Conservation (phyloP, 768 basidiomycete genomes). For the Agaricus sinodeliciosus region DNA sequence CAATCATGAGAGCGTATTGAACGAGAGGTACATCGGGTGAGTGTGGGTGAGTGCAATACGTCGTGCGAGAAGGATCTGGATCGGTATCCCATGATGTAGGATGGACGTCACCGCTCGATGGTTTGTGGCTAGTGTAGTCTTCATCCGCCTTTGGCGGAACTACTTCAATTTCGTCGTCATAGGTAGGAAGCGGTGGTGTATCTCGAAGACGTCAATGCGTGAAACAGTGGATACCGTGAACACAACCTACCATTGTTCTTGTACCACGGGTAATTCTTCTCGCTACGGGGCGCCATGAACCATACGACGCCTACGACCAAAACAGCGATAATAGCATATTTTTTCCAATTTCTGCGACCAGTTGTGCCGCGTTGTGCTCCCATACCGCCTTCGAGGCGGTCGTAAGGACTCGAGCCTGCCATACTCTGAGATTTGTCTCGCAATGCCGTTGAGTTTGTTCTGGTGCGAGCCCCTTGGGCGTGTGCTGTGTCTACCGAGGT, state of each 20-base stretch:
- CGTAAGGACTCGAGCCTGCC: conserved; percentile 33
- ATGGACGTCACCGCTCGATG: conserved; percentile 15
- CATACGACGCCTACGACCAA: conserved; percentile 56
- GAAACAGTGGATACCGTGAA: conserved; percentile 13
- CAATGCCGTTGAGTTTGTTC: neutral
- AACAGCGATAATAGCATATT: conserved; percentile 52
- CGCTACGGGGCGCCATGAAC: conserved; percentile 51
- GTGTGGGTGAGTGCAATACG: conserved; percentile 59
- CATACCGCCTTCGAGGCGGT: conserved; percentile 56
- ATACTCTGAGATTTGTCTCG: neutral
- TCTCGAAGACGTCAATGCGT: conserved; percentile 6
- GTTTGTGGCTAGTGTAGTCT: conserved; percentile 6
- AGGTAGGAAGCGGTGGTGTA: neutral
- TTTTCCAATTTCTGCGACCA: conserved; percentile 54
- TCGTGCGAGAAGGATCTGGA: conserved; percentile 65
- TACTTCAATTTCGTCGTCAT: conserved; percentile 1
- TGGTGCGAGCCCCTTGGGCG: neutral
- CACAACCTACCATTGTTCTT: conserved; percentile 17
- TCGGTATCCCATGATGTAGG: conserved; percentile 67
- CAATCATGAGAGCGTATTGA: conserved; percentile 95
- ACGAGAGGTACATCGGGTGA: conserved; percentile 50
- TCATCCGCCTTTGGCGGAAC: conserved; percentile 3
- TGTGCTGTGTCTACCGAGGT: neutral
- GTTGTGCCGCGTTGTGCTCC: conserved; percentile 33
- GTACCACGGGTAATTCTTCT: conserved; percentile 12